Evolutionary conservation across 345 rosid genomes (phyloP).

Genomic region (Abelmoschus esculentus): DNA sequence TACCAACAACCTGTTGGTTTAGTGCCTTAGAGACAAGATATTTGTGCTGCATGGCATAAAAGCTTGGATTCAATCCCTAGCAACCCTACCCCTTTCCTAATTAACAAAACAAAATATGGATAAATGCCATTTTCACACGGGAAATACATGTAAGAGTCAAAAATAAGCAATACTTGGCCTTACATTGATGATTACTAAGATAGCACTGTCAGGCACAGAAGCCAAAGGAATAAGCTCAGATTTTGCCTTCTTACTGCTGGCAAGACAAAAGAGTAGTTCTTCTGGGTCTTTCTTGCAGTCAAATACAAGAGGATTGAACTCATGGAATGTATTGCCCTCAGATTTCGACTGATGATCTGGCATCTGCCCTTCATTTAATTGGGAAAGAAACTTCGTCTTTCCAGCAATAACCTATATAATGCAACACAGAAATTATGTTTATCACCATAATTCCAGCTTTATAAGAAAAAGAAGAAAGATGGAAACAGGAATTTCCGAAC

Average conservation of each 20-base stretch:
- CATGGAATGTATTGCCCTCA: constrained; percentile 11
- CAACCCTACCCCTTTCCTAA: background rate
- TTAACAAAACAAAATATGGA: background rate
- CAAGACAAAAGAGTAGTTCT: constrained; percentile 29
- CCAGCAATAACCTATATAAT: constrained; percentile 25
- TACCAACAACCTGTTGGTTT: background rate
- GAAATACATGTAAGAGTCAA: background rate
- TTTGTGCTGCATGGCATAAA: background rate
- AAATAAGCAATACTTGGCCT: constrained; percentile 11
- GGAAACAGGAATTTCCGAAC: background rate
- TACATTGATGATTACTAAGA: constrained; percentile 25
- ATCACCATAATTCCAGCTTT: background rate
- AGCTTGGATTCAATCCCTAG: background rate
- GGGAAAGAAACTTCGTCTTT: constrained; percentile 26
- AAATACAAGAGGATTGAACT: constrained; percentile 6
- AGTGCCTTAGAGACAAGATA: background rate
- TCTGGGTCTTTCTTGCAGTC: constrained; percentile 19
- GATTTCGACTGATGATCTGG: constrained; percentile 6
- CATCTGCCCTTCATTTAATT: constrained; percentile 23
- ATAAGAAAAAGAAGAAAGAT: background rate
- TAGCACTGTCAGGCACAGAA: constrained; percentile 19
- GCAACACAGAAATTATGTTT: background rate
- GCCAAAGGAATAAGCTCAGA: constrained; percentile 27
- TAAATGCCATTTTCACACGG: background rate
- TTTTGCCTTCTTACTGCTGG: constrained; percentile 16